Conservation (phyloP, 805 yeast genomes). For the Schwanniomyces pseudopolymorphus region DNA sequence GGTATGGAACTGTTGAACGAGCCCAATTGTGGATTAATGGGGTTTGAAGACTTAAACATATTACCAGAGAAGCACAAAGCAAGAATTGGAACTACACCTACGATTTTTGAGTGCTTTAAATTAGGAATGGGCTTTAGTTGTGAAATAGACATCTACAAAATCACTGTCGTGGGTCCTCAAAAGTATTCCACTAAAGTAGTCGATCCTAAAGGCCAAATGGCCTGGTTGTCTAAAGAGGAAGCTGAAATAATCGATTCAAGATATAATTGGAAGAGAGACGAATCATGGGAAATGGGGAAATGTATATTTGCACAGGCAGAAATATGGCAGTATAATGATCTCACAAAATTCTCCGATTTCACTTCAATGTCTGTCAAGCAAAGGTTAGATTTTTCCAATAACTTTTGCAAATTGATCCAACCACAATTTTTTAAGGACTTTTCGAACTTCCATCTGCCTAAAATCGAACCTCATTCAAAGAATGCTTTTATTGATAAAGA, state of each 20-base stretch:
- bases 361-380: constrained; percentile 26
- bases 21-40: constrained; percentile 76
- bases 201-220: constrained; percentile 64
- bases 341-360: constrained; percentile 19
- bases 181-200: constrained; percentile 55
- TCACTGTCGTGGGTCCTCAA: constrained; percentile 75
- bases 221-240: constrained; percentile 63
- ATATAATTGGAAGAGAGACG: constrained; percentile 69
- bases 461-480: constrained; percentile 11
- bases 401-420: constrained; percentile 21
- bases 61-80: constrained; percentile 65
- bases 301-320: constrained; percentile 83
- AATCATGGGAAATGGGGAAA: constrained; percentile 66
- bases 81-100: constrained; percentile 79
- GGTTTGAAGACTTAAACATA: constrained; percentile 51
- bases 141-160: constrained; percentile 66
- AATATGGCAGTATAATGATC: constrained; percentile 60
- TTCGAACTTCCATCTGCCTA: constrained; percentile 24
- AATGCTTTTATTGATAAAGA: constrained; percentile 39
- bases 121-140: constrained; percentile 77
- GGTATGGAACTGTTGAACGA: constrained; percentile 88
- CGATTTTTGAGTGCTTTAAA: constrained; percentile 68
- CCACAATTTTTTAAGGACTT: constrained; percentile 35
- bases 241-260: constrained; percentile 47
- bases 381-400: constrained; percentile 17